Percentiles rank a stretch among this genome's conserved stretches.
Evolutionary conservation across 139 green algal species (phyloP).

Genomic region (Chlamydomonas asymmetrica): DNA sequence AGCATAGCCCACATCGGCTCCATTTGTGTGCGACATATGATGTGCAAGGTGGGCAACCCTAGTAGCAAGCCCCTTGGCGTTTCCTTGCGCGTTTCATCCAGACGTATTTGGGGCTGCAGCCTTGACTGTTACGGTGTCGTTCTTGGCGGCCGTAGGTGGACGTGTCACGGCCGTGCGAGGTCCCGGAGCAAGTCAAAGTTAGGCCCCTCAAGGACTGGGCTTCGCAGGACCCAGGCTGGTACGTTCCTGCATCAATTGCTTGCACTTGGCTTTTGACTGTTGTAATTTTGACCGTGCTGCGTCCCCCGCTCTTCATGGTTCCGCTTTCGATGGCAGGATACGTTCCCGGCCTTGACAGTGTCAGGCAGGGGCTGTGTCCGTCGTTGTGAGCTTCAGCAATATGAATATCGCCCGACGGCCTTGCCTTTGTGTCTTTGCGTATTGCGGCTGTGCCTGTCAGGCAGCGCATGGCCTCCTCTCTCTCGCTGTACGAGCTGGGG

Average conservation of each 20-base stretch:
- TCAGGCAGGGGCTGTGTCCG: neutral
- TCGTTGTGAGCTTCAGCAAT: neutral
- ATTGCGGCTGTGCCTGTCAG: too few species aligned
- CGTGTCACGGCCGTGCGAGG: constrained; percentile 12
- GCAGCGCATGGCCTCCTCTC: constrained; percentile 19
- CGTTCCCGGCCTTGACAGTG: too few species aligned
- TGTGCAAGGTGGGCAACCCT: too few species aligned
- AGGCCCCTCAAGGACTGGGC: constrained; percentile 20
- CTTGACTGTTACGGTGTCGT: neutral
- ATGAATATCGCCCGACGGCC: neutral
- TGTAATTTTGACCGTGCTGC: constrained; percentile 1
- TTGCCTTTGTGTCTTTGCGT: neutral
- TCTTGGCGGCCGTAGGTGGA: constrained; percentile 9
- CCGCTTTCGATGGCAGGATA: neutral
- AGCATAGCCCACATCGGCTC: too few species aligned
- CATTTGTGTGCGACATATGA: too few species aligned
- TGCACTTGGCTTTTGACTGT: neutral
- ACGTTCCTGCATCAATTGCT: neutral
- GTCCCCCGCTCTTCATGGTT: neutral
- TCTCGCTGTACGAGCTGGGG: constrained; percentile 30
- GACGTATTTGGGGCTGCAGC: too few species aligned
- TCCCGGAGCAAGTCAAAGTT: constrained; percentile 8
- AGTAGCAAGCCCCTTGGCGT: too few species aligned
- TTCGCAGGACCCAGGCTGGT: constrained; percentile 21
- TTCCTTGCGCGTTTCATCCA: too few species aligned